These are phyloP conservation scores for Mycena belliarum DNA, from an alignment of 768 basidiomycete species.

Conservation along the genomic window DNA sequence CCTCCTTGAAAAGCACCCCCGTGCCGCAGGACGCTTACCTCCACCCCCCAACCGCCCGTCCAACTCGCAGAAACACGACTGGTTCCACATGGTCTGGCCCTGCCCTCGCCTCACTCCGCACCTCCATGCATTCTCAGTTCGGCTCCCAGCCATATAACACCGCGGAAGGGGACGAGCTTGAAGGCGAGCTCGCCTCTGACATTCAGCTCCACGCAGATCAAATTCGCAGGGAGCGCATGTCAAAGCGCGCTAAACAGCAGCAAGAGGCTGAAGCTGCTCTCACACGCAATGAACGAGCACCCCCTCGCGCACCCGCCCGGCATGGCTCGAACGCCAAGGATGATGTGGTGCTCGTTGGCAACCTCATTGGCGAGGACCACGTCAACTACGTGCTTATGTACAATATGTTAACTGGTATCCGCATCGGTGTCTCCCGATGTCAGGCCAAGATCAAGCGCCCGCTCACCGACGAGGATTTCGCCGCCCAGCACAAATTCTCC, in stretches of 20 bases:
- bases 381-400: constrained; percentile 99
- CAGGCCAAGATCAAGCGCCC: constrained; percentile 92
- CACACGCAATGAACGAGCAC: constrained; percentile 33
- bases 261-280: constrained; percentile 62
- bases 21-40: constrained; percentile 46
- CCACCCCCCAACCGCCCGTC: constrained; percentile 54
- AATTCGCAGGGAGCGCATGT: constrained; percentile 75
- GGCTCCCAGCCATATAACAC: constrained; percentile 29
- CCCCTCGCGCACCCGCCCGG: background rate
- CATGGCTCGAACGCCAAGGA: constrained; percentile 16
- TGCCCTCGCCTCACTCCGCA: constrained; percentile 22
- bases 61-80: constrained; percentile 70
- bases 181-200: constrained; percentile 68
- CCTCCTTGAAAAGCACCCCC: constrained; percentile 25
- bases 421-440: constrained; percentile 93
- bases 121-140: constrained; percentile 35
- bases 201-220: constrained; percentile 89
- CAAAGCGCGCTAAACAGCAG: constrained; percentile 69
- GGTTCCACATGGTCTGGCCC: constrained; percentile 44
- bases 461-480: constrained; percentile 84
- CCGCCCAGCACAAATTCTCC: constrained; percentile 88
- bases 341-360: constrained; percentile 48
- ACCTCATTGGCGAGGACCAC: constrained; percentile 97
- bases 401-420: constrained; percentile 99
- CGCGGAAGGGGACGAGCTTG: constrained; percentile 41